Evolutionary conservation across 73 alveolate species (phyloP).

Genomic region (Breviolum minutum): DNA sequence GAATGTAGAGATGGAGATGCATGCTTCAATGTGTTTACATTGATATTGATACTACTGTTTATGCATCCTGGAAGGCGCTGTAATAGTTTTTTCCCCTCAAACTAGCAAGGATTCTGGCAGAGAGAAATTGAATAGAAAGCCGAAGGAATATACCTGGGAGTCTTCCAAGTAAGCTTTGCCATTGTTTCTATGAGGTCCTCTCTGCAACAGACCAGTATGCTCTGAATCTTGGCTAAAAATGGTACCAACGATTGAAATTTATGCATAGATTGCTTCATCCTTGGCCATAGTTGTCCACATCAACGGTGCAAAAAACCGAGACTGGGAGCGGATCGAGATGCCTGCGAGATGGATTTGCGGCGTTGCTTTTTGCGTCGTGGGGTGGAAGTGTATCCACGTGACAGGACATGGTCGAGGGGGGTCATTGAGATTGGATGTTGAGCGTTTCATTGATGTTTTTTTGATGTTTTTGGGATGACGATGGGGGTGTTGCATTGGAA

Average conservation of each 20-base stretch:
- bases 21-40: background rate
- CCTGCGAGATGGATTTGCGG: slow-evolving; percentile 87
- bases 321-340: slow-evolving; percentile 70
- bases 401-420: too few relatives aligned
- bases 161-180: too few relatives aligned
- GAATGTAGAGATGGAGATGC: too few relatives aligned
- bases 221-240: background rate
- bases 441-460: background rate
- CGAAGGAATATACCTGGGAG: too few relatives aligned
- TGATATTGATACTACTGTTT: background rate
- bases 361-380: slow-evolving; percentile 46
- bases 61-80: background rate
- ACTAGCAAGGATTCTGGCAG: background rate
- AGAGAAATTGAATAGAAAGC: background rate
- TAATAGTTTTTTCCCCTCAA: background rate
- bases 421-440: background rate
- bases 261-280: too few relatives aligned
- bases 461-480: background rate
- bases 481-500: background rate
- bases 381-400: slow-evolving; percentile 63
- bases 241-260: too few relatives aligned
- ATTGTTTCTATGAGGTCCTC: background rate
- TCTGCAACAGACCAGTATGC: slow-evolving; percentile 42
- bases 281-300: background rate
- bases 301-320: background rate